Percentiles rank a stretch among this genome's conserved stretches.
phyloP scores from a whole-genome alignment of 495 filamentous ascomycete species.

The Sordaria brevicollis region DNA sequence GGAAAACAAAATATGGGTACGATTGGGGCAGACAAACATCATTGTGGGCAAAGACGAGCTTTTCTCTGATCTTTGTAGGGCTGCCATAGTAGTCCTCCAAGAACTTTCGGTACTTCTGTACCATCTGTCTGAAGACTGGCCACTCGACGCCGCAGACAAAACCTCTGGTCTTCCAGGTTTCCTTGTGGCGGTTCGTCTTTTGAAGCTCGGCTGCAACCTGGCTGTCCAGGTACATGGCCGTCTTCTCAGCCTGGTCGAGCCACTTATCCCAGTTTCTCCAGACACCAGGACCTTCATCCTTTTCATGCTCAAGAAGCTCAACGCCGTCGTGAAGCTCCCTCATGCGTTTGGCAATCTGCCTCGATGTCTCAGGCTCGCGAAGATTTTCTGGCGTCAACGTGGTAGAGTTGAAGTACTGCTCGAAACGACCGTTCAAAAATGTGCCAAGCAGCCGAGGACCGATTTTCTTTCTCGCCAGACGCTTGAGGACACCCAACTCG shows the following conservation, averaged over 20 bases:
- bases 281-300: conserved; percentile 66
- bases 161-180: conserved; percentile 56
- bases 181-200: conserved; percentile 18
- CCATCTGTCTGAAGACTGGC: conserved; percentile 61
- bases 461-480: conserved; percentile 83
- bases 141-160: conserved; percentile 80
- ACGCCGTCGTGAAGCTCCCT: conserved; percentile 91
- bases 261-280: conserved; percentile 96
- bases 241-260: conserved; percentile 67
- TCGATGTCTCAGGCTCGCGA: conserved; percentile 70
- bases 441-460: conserved; percentile 89
- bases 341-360: conserved; percentile 97
- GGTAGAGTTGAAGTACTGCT: conserved; percentile 78
- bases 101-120: conserved; percentile 70
- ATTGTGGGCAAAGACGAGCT: conserved; percentile 91
- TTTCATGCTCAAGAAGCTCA: conserved; percentile 69
- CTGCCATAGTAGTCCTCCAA: conserved; percentile 63
- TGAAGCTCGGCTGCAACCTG: conserved; percentile 35
- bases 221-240: conserved; percentile 66
- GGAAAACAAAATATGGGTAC: not conserved
- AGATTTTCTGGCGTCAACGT: conserved; percentile 70
- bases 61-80: conserved; percentile 50
- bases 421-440: conserved; percentile 92
- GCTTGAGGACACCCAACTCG: conserved; percentile 76
- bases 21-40: conserved; percentile 62